Conservation (phyloP, 148 eudicot species). For the Rhododendron mucronatum region DNA sequence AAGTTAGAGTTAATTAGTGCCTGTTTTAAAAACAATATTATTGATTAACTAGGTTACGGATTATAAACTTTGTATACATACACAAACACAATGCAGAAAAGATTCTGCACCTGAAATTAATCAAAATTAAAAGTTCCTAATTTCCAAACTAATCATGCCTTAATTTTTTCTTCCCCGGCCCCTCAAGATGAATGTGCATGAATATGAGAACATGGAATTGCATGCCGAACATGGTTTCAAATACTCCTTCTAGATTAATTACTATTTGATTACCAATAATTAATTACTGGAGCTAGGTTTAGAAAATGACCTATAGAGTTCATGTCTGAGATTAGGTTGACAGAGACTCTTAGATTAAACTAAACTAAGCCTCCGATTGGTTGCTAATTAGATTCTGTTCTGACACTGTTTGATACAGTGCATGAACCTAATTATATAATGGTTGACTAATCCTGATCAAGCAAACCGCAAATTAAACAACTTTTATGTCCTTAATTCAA, state of each 20-base stretch:
- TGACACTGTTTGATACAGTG: slow-evolving; percentile 1
- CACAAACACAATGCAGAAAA: slow-evolving; percentile 3
- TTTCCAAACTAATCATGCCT: not conserved
- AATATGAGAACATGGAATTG: slow-evolving; percentile 4
- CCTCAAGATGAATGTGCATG: not conserved
- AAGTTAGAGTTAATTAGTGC: not conserved
- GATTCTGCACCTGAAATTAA: not conserved
- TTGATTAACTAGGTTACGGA: not conserved
- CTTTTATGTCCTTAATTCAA: not conserved
- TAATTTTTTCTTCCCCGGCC: not conserved
- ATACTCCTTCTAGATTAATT: not conserved
- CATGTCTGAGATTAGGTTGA: not conserved
- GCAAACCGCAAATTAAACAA: not conserved
- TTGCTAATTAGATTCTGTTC: not conserved
- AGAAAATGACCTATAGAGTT: not conserved
- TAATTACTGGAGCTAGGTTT: not conserved
- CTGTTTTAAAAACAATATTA: not conserved
- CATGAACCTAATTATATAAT: not conserved
- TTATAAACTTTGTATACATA: not conserved
- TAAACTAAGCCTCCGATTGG: not conserved
- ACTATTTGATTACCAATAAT: not conserved
- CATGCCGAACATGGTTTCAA: not conserved
- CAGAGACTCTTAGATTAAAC: not conserved
- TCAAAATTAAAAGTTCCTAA: not conserved
- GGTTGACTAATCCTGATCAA: not conserved